Evolutionary conservation across 192 early-diverging fungal species (phyloP), one percentile per base, ranked within the genome.

Genomic region (Podila minutissima): DNA sequence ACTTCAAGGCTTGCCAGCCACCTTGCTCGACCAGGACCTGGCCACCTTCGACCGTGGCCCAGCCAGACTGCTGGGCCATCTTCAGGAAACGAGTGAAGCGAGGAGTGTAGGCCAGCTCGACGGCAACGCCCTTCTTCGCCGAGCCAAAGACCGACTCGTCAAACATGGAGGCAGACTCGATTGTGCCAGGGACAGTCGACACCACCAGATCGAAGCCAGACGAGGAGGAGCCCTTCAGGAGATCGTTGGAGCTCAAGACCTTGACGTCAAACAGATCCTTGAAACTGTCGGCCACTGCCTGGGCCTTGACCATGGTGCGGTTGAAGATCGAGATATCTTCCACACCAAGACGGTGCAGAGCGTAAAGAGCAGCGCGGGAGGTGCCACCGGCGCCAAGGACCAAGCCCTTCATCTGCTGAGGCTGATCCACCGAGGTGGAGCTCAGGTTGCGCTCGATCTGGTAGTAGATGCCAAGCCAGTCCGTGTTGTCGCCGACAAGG

Each of bases 371-470:
- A 0, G 98, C 98, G 17, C 97, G 88, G 4, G 95, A 89, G 0
- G 98, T 99, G 9, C 98, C 98, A 55, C 98, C 98, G 7, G 94
- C 96, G 26, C 98, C 98, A 75, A 99, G 87, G 1, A 99, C 93
- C 50, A 96, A 87, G 11, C 93, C 98, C n/a, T 85, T 67, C 70
- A 72, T 82, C 57, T 82, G 37, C 29, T 67, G 59, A 20, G 82
- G 82, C 24, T 63, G 31, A 3, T 41, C 53, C 0, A 19, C 62
- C 48, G 71, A 35, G 0, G 63, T 82, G 9, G 71, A 64, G 48
- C 74, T 68, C 57, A 86, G 71, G 22, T 86, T 74, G 19, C 81
- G 85, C 61, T 87, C 77, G 38, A 97, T 86, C 59, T 87, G 88
- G 32, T 84, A 84, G 51, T 85, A 85, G 60, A 99, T 98, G 37